Conservation (phyloP, 371 early-diverging fungal genomes). For the Actinomortierella ambigua region DNA sequence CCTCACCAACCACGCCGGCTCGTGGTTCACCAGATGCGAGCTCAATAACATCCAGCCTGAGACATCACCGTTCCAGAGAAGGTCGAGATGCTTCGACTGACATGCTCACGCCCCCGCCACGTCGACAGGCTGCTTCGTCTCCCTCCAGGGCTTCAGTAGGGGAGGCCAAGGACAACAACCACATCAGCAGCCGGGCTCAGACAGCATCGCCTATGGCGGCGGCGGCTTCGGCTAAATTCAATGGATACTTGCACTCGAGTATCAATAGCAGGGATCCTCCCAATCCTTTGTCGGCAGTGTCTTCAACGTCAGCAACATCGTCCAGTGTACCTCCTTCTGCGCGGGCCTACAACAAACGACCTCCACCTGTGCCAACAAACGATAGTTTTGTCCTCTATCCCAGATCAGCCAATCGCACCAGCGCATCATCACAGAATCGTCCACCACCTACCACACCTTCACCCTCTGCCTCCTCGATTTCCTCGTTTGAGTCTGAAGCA, state of each 20-base stretch:
- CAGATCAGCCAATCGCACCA: too few species aligned
- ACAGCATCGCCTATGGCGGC: constrained; percentile 14
- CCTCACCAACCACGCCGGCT: constrained; percentile 39
- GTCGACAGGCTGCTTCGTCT: constrained; percentile 1
- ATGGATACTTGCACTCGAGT: constrained; percentile 14
- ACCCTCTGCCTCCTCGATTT: too few species aligned
- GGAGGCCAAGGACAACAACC: not conserved
- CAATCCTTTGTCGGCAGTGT: not conserved
- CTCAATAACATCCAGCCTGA: too few species aligned
- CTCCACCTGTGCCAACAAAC: not conserved
- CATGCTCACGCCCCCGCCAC: too few species aligned
- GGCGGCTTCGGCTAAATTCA: constrained; percentile 30
- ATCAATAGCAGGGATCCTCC: not conserved
- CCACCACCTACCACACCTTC: too few species aligned
- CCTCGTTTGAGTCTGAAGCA: too few species aligned
- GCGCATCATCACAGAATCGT: too few species aligned
- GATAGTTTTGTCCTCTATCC: too few species aligned
- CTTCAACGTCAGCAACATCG: not conserved
- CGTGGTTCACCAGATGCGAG: too few species aligned
- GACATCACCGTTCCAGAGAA: too few species aligned
- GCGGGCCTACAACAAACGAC: not conserved
- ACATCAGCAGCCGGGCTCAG: constrained; percentile 1
- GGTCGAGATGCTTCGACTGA: too few species aligned
- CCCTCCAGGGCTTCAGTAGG: not conserved
- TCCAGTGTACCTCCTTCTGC: not conserved